A percentile compares a stretch with the other conserved stretches of the same genome.
These are phyloP conservation scores for Phaffia australis DNA, from an alignment of 768 basidiomycete species.

Conservation along the genomic window DNA sequence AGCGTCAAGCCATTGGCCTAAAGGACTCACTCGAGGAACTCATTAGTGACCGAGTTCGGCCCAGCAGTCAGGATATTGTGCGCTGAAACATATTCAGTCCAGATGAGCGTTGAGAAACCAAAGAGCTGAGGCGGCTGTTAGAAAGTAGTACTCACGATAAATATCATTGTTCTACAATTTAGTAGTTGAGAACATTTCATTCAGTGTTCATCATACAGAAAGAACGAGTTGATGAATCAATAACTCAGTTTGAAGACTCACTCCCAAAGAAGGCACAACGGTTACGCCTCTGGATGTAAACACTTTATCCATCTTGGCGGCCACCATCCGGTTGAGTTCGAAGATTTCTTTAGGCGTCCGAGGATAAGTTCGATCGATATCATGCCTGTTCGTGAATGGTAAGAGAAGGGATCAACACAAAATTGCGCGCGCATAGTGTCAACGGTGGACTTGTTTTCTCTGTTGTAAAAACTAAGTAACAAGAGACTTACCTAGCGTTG, in stretches of 20 bases:
- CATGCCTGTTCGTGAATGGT: constrained; percentile 49
- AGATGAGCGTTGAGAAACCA: neutral
- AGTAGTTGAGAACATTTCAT: constrained; percentile 43
- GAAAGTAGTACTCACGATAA: constrained; percentile 11
- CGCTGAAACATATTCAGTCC: constrained; percentile 31
- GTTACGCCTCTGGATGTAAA: constrained; percentile 62
- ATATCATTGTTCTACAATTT: neutral
- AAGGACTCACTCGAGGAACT: constrained; percentile 54
- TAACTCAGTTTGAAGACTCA: constrained; percentile 27
- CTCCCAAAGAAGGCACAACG: constrained; percentile 69
- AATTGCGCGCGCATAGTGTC: no score
- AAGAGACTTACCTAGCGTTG: constrained; percentile 37
- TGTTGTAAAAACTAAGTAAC: neutral
- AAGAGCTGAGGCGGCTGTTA: neutral
- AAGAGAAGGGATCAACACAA: neutral
- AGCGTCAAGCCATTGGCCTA: neutral
- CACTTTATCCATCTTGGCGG: constrained; percentile 58
- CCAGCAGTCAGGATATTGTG: constrained; percentile 41
- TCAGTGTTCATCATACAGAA: no score
- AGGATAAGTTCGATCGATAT: constrained; percentile 70
- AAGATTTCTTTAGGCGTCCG: constrained; percentile 72
- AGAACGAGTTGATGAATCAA: no score
- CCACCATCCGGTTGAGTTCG: constrained; percentile 55
- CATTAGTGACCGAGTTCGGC: constrained; percentile 40
- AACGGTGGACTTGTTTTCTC: neutral